Evolutionary conservation across 345 rosid species (phyloP).

Genomic region (Syzygium oleosum): DNA sequence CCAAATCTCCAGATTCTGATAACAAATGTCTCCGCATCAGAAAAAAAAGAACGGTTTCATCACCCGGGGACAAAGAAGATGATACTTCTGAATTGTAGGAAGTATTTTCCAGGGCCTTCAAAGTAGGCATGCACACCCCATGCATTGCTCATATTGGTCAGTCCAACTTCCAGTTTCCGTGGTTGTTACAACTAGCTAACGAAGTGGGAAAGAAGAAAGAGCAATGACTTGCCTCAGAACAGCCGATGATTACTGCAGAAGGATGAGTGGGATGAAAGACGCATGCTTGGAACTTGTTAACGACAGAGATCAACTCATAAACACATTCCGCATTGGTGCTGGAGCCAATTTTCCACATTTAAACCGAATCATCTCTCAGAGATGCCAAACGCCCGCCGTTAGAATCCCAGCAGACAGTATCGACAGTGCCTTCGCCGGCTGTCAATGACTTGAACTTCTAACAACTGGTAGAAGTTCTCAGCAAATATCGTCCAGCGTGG

Average conservation of each 20-base stretch:
- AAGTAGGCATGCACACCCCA: background rate
- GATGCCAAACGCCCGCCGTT: slow-evolving; percentile 51
- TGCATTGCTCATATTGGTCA: background rate
- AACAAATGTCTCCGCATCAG: background rate
- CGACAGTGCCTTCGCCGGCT: slow-evolving; percentile 16
- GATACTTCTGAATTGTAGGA: background rate
- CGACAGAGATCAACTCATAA: background rate
- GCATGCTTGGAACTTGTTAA: slow-evolving; percentile 31
- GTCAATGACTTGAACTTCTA: background rate
- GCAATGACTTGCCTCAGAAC: slow-evolving; percentile 39
- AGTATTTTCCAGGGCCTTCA: background rate
- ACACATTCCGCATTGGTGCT: background rate
- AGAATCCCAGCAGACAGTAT: slow-evolving; percentile 52
- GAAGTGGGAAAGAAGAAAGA: background rate
- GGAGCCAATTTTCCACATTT: slow-evolving; percentile 50
- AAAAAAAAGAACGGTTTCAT: background rate
- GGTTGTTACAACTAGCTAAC: background rate
- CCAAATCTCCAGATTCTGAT: slow-evolving; percentile 47
- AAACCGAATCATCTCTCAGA: slow-evolving; percentile 54
- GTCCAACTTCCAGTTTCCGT: background rate
- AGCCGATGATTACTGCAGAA: slow-evolving; percentile 42
- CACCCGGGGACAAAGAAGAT: background rate
- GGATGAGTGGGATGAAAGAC: slow-evolving; percentile 22
- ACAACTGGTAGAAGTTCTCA: background rate
- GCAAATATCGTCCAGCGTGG: background rate